A percentile compares a stretch with the other conserved stretches of the same genome.
These are phyloP conservation scores for Limtongozyma cylindracea DNA, from an alignment of 805 yeast species.

Conservation along the genomic window DNA sequence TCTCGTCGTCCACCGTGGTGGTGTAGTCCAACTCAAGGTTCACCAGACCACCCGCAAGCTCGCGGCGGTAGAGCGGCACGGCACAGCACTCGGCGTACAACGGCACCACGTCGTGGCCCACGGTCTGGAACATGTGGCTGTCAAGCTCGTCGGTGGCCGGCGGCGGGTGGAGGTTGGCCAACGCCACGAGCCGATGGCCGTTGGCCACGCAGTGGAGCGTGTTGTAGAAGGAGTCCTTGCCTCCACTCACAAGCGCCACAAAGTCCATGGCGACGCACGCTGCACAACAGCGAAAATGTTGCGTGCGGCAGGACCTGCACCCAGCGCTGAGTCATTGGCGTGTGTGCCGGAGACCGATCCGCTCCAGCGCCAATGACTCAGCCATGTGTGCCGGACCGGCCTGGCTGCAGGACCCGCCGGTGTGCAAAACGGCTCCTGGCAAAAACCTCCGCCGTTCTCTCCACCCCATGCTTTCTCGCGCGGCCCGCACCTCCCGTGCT, in stretches of 20 bases:
- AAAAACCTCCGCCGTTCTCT: too few relatives aligned
- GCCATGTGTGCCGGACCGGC: too few relatives aligned
- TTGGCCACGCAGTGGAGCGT: constrained; percentile 63
- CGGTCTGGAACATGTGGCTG: constrained; percentile 95
- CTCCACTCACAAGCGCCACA: constrained; percentile 83
- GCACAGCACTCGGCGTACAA: constrained; percentile 45
- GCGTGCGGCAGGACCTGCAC: too few relatives aligned
- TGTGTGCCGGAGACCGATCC: too few relatives aligned
- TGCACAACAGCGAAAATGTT: too few relatives aligned
- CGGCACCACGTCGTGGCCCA: constrained; percentile 62
- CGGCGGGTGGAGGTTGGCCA: constrained; percentile 64
- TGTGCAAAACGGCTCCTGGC: too few relatives aligned
- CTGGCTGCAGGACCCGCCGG: too few relatives aligned
- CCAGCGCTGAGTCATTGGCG: too few relatives aligned
- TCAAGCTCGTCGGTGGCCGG: constrained; percentile 37
- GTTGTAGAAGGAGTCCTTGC: constrained; percentile 87
- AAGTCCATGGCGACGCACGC: too few relatives aligned
- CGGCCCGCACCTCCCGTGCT: too few relatives aligned
- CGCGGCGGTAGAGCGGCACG: constrained; percentile 53
- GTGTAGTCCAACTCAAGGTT: constrained; percentile 47
- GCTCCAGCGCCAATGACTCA: too few relatives aligned
- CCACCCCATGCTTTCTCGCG: too few relatives aligned
- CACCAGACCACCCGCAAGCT: constrained; percentile 34
- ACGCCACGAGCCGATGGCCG: constrained; percentile 68
- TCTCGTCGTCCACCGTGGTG: constrained; percentile 54